Percentiles rank a stretch among this genome's conserved stretches.
Evolutionary conservation across 176 grass and related monocot genomes (phyloP).

Genomic region (Luzula sylvatica): DNA sequence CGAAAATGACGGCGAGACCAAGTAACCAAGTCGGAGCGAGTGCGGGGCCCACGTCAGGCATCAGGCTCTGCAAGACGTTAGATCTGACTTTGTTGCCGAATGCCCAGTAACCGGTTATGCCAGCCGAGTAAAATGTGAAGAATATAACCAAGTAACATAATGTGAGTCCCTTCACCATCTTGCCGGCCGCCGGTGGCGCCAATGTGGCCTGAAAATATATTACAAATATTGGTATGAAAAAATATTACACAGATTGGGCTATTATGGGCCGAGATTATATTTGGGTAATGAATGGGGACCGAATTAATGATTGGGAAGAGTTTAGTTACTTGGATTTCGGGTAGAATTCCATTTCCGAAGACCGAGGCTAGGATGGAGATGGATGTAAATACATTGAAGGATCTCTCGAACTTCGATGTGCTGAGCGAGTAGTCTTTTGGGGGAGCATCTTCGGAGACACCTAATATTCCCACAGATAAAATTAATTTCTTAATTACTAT

Average conservation of each 20-base stretch:
- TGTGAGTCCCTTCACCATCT: slow-evolving; percentile 86
- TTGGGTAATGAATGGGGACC: background rate
- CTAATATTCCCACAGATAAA: no score
- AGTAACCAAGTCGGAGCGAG: slow-evolving; percentile 85
- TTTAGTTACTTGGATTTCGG: slow-evolving; percentile 76
- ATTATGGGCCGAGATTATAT: background rate
- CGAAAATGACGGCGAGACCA: slow-evolving; percentile 49
- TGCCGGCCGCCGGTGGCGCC: slow-evolving; percentile 81
- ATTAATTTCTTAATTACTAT: no score
- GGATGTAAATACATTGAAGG: slow-evolving; percentile 65
- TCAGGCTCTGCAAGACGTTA: slow-evolving; percentile 72
- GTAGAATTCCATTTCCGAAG: slow-evolving; percentile 90
- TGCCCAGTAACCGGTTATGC: slow-evolving; percentile 75
- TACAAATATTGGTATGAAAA: background rate
- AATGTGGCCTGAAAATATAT: slow-evolving; percentile 62
- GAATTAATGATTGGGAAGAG: background rate
- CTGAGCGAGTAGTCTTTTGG: slow-evolving; percentile 66
- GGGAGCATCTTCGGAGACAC: slow-evolving; percentile 42
- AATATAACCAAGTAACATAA: slow-evolving; percentile 62
- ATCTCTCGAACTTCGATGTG: slow-evolving; percentile 46
- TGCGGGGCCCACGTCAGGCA: slow-evolving; percentile 61
- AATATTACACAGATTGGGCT: background rate
- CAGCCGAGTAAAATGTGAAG: slow-evolving; percentile 58
- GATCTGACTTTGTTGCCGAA: slow-evolving; percentile 71
- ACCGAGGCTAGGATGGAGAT: slow-evolving; percentile 88